Evolutionary conservation across 305 asterid species (phyloP).

Genomic region (Rubia balearica): DNA sequence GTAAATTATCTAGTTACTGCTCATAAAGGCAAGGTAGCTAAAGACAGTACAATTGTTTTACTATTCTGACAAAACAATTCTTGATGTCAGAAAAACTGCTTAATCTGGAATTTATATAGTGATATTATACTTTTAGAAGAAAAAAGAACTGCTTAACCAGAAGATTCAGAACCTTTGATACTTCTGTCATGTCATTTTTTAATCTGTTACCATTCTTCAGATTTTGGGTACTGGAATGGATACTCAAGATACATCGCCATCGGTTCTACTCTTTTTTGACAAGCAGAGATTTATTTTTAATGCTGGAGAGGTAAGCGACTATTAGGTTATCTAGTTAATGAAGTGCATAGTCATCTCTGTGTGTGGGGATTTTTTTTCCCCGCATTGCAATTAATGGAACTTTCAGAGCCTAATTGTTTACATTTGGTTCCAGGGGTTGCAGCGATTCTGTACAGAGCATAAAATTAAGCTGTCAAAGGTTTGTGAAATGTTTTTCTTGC

Average conservation of each 20-base stretch:
- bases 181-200: background rate
- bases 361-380: background rate
- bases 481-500: conserved; percentile 7
- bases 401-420: conserved; percentile 7
- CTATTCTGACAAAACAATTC: background rate
- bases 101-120: background rate
- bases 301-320: conserved; percentile 82
- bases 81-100: background rate
- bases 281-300: conserved; percentile 89
- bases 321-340: conserved; percentile 14
- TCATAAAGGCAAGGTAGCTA: background rate
- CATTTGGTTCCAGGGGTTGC: conserved; percentile 65
- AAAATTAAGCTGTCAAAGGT: conserved; percentile 90
- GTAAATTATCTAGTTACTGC: background rate
- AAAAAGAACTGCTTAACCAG: background rate
- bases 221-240: conserved; percentile 98
- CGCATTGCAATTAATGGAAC: background rate
- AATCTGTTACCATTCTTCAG: conserved; percentile 34
- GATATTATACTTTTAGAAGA: background rate
- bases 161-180: background rate
- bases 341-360: background rate
- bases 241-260: conserved; percentile 92
- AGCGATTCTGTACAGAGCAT: conserved; percentile 86
- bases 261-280: conserved; percentile 90
- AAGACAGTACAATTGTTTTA: background rate